Conservation (phyloP, 495 filamentous ascomycete genomes). For the Lasiosphaeria ovina region DNA sequence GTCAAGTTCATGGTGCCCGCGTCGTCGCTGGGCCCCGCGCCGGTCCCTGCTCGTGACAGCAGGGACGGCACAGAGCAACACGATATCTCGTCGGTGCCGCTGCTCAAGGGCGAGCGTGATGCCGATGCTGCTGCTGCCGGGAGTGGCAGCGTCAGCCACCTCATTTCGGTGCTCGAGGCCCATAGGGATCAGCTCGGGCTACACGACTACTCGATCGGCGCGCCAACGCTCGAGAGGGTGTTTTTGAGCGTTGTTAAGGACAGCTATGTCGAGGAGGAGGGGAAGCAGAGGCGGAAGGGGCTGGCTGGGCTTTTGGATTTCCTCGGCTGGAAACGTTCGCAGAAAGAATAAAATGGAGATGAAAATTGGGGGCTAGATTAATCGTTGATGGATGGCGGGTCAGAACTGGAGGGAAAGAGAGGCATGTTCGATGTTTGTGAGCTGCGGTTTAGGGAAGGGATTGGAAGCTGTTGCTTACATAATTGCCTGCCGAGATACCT, state of each 20-base stretch:
- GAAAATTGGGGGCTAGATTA: too few species aligned
- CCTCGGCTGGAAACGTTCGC: not conserved
- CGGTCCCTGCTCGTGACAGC: too few species aligned
- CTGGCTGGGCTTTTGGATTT: not conserved
- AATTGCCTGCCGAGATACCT: too few species aligned
- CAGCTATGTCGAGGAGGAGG: conserved; percentile 72
- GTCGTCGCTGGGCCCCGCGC: conserved; percentile 15
- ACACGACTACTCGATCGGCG: conserved; percentile 71
- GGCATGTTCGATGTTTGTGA: too few species aligned
- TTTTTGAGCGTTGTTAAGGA: conserved; percentile 74
- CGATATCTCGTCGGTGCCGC: not conserved
- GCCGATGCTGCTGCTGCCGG: not conserved
- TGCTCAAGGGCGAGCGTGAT: conserved; percentile 50
- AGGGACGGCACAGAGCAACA: conserved; percentile 39
- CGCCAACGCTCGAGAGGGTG: conserved; percentile 78
- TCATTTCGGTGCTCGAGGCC: conserved; percentile 52
- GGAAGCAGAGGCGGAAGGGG: conserved; percentile 30
- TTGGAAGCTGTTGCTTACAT: too few species aligned
- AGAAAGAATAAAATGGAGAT: not conserved
- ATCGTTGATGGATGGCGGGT: too few species aligned
- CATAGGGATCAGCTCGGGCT: conserved; percentile 62
- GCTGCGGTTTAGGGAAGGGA: too few species aligned
- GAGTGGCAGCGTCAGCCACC: conserved; percentile 33
- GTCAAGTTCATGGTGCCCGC: conserved; percentile 70
- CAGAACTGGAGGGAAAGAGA: too few species aligned